A percentile compares a stretch with the other conserved stretches of the same genome.
These are phyloP conservation scores for Leucaena leucocephala DNA, from an alignment of 306 rosid species.

Conservation along the genomic window DNA sequence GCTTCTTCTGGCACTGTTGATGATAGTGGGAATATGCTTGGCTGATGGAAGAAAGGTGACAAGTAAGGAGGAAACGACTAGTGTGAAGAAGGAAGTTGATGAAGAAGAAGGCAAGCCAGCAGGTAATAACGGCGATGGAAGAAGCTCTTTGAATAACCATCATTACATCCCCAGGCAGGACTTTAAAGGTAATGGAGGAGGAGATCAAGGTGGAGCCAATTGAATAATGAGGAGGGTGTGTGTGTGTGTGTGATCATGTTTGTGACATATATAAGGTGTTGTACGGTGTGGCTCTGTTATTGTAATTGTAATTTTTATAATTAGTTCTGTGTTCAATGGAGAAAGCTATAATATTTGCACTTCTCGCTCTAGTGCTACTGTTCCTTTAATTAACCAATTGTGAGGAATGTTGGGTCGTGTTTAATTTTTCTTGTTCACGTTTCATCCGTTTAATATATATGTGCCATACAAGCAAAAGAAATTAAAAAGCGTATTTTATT, in stretches of 20 bases:
- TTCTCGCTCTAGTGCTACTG: neutral
- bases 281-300: neutral
- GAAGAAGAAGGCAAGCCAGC: neutral
- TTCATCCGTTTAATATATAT: neutral
- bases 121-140: neutral
- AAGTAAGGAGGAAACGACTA: neutral
- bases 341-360: neutral
- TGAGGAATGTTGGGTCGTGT: neutral
- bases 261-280: neutral
- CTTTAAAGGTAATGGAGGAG: slow-evolving; percentile 3
- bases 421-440: neutral
- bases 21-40: slow-evolving; percentile 17
- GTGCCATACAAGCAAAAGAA: neutral
- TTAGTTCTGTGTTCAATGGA: neutral
- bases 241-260: no score
- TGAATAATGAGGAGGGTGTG: neutral
- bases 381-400: neutral
- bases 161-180: slow-evolving; percentile 36
- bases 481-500: neutral
- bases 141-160: slow-evolving; percentile 27
- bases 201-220: neutral
- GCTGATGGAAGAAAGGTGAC: slow-evolving; percentile 1
- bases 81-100: neutral
- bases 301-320: neutral
- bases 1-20: neutral